Percentiles rank a stretch among this genome's conserved stretches.
Evolutionary conservation across 805 yeast species (phyloP).

Genomic region (Jamesozyma piceae): DNA sequence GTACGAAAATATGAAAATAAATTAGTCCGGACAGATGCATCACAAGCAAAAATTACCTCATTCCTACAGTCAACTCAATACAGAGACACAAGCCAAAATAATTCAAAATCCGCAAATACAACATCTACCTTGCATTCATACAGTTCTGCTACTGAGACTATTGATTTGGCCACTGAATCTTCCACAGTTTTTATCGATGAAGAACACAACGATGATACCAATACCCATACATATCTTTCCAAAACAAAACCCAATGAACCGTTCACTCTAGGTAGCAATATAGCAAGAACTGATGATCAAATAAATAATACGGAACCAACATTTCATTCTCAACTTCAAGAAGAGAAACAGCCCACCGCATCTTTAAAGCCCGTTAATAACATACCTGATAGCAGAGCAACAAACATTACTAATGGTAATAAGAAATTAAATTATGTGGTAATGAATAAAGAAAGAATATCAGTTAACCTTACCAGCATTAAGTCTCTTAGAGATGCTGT

Average conservation of each 20-base stretch:
- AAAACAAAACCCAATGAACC: not conserved
- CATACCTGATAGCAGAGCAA: not conserved
- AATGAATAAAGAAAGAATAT: constrained; percentile 26
- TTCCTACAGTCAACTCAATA: constrained; percentile 13
- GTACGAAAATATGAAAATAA: constrained; percentile 27
- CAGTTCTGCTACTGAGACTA: not conserved
- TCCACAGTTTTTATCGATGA: not conserved
- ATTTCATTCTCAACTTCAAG: not conserved
- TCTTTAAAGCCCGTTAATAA: not conserved
- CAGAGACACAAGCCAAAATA: not conserved
- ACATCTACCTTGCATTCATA: too few species aligned
- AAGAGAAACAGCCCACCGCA: not conserved
- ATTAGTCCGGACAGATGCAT: constrained; percentile 28
- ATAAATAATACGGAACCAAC: not conserved
- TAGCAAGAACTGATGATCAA: not conserved
- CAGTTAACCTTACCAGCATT: constrained; percentile 51
- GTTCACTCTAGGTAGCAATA: not conserved
- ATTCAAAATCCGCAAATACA: not conserved
- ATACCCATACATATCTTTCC: not conserved
- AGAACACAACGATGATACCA: not conserved
- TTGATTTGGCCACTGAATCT: not conserved
- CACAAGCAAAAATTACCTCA: constrained; percentile 26
- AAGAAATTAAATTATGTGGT: constrained; percentile 8
- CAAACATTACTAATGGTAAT: not conserved
- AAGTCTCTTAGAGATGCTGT: constrained; percentile 44